phyloP scores from a whole-genome alignment of 2,329 filamentous ascomycete genomes.

The Zymoseptoria pseudotritici region DNA sequence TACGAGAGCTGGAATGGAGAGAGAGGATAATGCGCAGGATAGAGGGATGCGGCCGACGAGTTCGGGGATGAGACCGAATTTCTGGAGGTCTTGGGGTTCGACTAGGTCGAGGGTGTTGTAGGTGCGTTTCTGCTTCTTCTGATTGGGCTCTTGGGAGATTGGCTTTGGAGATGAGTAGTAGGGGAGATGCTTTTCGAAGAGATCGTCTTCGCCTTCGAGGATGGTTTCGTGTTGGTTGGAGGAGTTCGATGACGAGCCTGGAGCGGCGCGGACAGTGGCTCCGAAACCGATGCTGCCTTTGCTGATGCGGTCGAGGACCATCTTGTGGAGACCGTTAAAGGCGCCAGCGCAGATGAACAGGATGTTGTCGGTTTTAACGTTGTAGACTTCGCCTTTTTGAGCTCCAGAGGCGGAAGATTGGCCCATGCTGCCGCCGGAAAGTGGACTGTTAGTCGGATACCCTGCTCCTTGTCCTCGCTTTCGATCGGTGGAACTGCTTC shows the following conservation, averaged over 20 bases:
- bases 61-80: constrained; percentile 74
- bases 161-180: constrained; percentile 38
- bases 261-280: constrained; percentile 59
- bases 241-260: constrained; percentile 11
- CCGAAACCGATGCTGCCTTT: constrained; percentile 87
- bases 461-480: constrained; percentile 15
- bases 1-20: constrained; percentile 62
- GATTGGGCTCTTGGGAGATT: constrained; percentile 30
- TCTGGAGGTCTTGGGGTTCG: constrained; percentile 69
- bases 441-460: constrained; percentile 31
- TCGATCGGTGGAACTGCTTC: constrained; percentile 33
- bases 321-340: constrained; percentile 86
- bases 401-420: constrained; percentile 18
- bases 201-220: constrained; percentile 50
- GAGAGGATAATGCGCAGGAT: constrained; percentile 72
- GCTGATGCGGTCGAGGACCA: constrained; percentile 77
- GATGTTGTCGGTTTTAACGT: constrained; percentile 90
- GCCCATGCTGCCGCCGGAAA: constrained; percentile 29
- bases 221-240: constrained; percentile 53
- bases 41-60: constrained; percentile 94
- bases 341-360: constrained; percentile 95
- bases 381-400: constrained; percentile 53
- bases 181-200: constrained; percentile 37
- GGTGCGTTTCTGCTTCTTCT: constrained; percentile 44
- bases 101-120: constrained; percentile 62